Percentiles rank a stretch among this genome's conserved stretches.
phyloP scores from a whole-genome alignment of 139 green algal genomes.

The Chlorella ohadii region DNA sequence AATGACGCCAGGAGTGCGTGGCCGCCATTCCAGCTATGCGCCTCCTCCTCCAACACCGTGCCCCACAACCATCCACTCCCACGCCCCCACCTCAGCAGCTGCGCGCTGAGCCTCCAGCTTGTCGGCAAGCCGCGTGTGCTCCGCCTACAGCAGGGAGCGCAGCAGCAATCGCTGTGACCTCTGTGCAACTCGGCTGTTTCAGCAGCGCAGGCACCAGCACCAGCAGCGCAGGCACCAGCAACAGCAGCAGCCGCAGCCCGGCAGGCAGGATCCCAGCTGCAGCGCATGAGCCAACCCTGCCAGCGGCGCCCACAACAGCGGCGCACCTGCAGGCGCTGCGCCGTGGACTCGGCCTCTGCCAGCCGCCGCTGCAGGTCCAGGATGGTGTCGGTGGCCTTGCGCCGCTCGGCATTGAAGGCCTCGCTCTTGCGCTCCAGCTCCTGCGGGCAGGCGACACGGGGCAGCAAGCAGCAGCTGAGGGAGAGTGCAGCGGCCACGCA shows the following conservation, averaged over 20 bases:
- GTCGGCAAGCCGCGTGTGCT: conserved; percentile 29
- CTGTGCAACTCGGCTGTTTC: too few relatives aligned
- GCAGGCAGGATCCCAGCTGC: too few relatives aligned
- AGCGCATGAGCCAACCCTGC: too few relatives aligned
- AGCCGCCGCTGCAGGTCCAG: conserved; percentile 53
- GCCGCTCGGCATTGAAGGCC: conserved; percentile 44
- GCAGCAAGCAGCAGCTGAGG: not conserved
- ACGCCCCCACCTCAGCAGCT: conserved; percentile 34
- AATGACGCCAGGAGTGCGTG: too few relatives aligned
- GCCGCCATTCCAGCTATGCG: too few relatives aligned
- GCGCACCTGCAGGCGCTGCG: conserved; percentile 22
- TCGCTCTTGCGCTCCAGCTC: conserved; percentile 51
- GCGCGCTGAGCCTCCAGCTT: conserved; percentile 26
- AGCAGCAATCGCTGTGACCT: too few relatives aligned
- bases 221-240: too few relatives aligned
- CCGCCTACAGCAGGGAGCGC: not conserved
- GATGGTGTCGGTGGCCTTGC: conserved; percentile 39
- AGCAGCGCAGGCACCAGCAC: too few relatives aligned
- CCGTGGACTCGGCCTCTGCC: conserved; percentile 32
- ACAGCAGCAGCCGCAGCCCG: too few relatives aligned
- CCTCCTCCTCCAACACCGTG: too few relatives aligned
- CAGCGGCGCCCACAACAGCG: too few relatives aligned
- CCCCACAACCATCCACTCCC: not conserved
- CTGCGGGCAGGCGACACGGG: not conserved
- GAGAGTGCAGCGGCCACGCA: not conserved